phyloP scores from a whole-genome alignment of 163 green algal species.

The Scenedesmus sp. region DNA sequence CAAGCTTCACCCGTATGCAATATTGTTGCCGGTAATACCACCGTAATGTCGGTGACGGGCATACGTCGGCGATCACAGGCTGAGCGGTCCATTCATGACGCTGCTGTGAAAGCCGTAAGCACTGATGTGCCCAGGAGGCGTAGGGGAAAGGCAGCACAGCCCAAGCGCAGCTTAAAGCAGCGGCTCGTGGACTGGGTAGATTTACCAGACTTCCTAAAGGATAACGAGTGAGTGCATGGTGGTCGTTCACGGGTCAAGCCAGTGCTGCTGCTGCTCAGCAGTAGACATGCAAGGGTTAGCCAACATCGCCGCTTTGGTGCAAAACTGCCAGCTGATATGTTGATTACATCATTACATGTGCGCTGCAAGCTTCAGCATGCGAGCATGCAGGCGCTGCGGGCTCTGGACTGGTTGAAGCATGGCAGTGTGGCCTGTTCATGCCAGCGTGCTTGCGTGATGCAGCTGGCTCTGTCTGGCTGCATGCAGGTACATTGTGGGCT shows the following conservation, averaged over 20 bases:
- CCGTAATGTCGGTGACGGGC: not conserved
- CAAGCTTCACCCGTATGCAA: not conserved
- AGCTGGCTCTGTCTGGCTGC: not conserved
- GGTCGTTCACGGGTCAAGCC: too few relatives aligned
- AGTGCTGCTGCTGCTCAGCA: not conserved
- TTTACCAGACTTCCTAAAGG: constrained; percentile 72
- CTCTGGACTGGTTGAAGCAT: not conserved
- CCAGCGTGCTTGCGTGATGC: not conserved
- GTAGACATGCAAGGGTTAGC: not conserved
- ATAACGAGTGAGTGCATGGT: constrained; percentile 76
- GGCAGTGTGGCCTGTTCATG: not conserved
- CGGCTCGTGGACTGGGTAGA: constrained; percentile 11
- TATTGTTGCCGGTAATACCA: not conserved
- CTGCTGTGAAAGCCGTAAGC: not conserved
- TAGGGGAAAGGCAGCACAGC: not conserved
- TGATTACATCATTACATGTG: too few relatives aligned
- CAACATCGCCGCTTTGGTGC: not conserved
- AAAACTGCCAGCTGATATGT: not conserved
- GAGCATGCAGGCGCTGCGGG: not conserved
- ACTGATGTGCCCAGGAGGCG: not conserved
- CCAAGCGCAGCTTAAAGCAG: constrained; percentile 37
- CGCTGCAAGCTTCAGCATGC: not conserved
- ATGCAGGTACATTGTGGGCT: constrained; percentile 69
- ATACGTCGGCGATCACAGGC: not conserved
- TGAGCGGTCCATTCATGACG: not conserved